Base-by-base conservation (phyloP, 1,284 basidiomycete genomes). In the Meripilus lineatus region DNA sequence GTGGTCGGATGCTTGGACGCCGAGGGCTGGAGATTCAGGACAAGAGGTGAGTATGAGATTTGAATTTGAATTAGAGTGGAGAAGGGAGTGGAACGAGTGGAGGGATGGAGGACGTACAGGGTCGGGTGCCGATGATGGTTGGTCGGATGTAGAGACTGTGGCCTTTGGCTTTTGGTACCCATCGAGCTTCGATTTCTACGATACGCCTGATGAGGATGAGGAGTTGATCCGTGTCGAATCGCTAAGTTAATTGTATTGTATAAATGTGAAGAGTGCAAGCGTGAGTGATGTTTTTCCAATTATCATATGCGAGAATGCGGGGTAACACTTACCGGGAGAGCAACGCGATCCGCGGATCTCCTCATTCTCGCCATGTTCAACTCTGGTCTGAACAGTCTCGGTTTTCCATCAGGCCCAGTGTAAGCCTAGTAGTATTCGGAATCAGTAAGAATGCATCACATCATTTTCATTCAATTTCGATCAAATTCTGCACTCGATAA, bases 111-210 rank as follows among this genome's bases (percentile, higher is more conserved):
- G 15, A 58, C 70, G 33, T 49, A 77, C 80, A 64, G 7, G 79
- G 61, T 18, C 85, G 80, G 0, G 92, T 93, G 14, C 89, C 91
- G 56, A 93, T 92, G 54, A 93, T 69, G 2, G 86, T 89, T 1
- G 89, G 90, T 13, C 85, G 77, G 48, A 92, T 72, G 65, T 93
- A 93, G 30, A 93, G 68, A 44, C 83, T 84, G 60, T 86, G 77
- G 8, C 83, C 89, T 2, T 76, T 71, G 3, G 68, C 59, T 0
- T 65, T 64, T 5, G 90, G 91, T 23, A 93, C 85, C 84, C 89
- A 93, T 6, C 80, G 74, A 26, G 71, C 64, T 36, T 94, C 90
- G 40, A 84, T 48, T 32, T 64, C 53, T 37, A 93, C 75, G 30
- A 93, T 71, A 34, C 74, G 73, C 55, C 81, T 81, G 57, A 93